Percentiles rank a stretch among this genome's conserved stretches.
Conservation (phyloP, 306 rosid genomes). For the Medicago truncatula region MtrunA17r5.0-ANR NC_053043.1:43293001-43293500, state of each 20-base stretch:
- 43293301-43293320: neutral
- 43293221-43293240: constrained; percentile 85
- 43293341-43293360: constrained; percentile 24
- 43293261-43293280: constrained; percentile 71
- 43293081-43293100: neutral
- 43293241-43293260: constrained; percentile 61
- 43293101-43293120: constrained; percentile 10
- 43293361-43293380: constrained; percentile 47
- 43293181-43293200: constrained; percentile 92
- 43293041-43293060: neutral
- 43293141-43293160: neutral
- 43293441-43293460: constrained; percentile 20
- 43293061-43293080: constrained; percentile 35
- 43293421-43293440: constrained; percentile 4
- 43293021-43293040: constrained; percentile 2
- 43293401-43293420: constrained; percentile 31
- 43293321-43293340: constrained; percentile 16
- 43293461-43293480: constrained; percentile 19
- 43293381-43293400: constrained; percentile 28
- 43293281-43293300: constrained; percentile 71
- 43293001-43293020: constrained; percentile 23
- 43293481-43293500: constrained; percentile 47
- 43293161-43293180: constrained; percentile 33
- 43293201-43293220: constrained; percentile 83
- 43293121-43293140: neutral